Percentiles rank a stretch among this genome's conserved stretches.
These are phyloP conservation scores for Thraustotheca clavata DNA, from an alignment of 352 stramenopile species.

Conservation along the genomic window DNA sequence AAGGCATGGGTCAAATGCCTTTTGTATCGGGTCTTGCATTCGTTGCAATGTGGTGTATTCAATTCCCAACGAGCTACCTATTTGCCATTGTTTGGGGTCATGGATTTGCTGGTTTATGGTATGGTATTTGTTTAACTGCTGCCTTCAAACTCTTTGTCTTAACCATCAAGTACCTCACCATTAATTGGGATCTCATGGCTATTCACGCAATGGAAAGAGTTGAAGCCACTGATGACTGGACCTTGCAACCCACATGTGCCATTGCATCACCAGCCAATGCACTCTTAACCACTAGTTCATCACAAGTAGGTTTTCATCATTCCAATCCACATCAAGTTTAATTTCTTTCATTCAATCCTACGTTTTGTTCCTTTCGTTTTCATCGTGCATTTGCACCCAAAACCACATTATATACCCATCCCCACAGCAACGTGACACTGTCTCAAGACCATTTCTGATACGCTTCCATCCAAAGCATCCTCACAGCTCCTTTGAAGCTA, in stretches of 20 bases:
- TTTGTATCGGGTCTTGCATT: constrained; percentile 44
- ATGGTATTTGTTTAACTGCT: constrained; percentile 46
- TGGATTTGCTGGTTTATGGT: constrained; percentile 45
- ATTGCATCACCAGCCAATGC: not conserved
- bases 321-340: not conserved
- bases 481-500: no score
- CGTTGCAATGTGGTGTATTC: constrained; percentile 42
- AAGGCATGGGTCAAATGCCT: constrained; percentile 42
- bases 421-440: no score
- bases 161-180: constrained; percentile 34
- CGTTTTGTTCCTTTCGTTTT: no score
- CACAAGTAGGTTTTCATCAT: not conserved
- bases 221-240: constrained; percentile 28
- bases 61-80: constrained; percentile 48
- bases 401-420: no score
- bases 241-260: not conserved
- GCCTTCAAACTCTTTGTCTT: constrained; percentile 50
- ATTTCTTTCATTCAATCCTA: no score
- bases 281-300: not conserved
- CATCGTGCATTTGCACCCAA: no score
- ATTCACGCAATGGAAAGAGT: constrained; percentile 32
- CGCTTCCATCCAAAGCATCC: no score
- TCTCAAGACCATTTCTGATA: no score
- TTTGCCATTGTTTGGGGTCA: constrained; percentile 31
- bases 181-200: constrained; percentile 35